Conservation (phyloP, 352 stramenopile genomes). For the Globisporangium radiosum region DNA sequence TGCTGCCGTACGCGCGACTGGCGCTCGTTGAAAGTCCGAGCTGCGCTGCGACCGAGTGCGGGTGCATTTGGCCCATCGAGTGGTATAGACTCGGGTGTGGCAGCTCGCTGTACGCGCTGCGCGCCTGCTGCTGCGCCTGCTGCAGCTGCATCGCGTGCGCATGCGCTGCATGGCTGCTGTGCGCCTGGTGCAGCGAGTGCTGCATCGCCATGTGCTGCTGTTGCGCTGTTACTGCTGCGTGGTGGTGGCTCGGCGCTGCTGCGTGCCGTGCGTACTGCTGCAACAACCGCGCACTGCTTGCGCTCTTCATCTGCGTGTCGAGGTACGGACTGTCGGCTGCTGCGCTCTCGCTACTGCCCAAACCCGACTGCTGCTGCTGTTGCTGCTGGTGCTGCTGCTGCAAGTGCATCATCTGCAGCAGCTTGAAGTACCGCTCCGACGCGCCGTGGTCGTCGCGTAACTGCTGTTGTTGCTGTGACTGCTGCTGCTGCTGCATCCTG, state of each 20-base stretch:
- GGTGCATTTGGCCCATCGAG: constrained; percentile 32
- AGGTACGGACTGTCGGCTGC: constrained; percentile 38
- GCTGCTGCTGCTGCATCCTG: constrained; percentile 32
- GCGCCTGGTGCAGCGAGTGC: constrained; percentile 50
- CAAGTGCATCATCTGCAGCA: constrained; percentile 82
- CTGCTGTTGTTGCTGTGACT: constrained; percentile 21
- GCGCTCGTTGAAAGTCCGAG: constrained; percentile 20
- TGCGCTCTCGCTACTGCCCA: constrained; percentile 18
- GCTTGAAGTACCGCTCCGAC: constrained; percentile 74
- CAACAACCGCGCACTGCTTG: constrained; percentile 27
- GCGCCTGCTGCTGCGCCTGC: constrained; percentile 22
- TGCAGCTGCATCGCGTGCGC: constrained; percentile 58
- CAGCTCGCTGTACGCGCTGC: constrained; percentile 38
- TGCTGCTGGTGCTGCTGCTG: constrained; percentile 80
- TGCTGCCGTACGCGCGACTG: constrained; percentile 19
- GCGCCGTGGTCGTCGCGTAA: constrained; percentile 40
- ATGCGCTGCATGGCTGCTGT: constrained; percentile 24
- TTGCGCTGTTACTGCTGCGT: constrained; percentile 18
- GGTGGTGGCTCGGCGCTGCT: constrained; percentile 1
- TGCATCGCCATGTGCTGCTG: constrained; percentile 43
- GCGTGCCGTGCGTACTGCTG: constrained; percentile 39
- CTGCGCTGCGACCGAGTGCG: constrained; percentile 23
- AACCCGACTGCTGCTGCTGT: constrained; percentile 21
- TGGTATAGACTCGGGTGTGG: constrained; percentile 48
- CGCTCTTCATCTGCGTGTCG: constrained; percentile 35